Evolutionary conservation across 192 early-diverging fungal species (phyloP), one percentile per base, ranked within the genome.

Genomic region (Phycomyces nitens): DNA sequence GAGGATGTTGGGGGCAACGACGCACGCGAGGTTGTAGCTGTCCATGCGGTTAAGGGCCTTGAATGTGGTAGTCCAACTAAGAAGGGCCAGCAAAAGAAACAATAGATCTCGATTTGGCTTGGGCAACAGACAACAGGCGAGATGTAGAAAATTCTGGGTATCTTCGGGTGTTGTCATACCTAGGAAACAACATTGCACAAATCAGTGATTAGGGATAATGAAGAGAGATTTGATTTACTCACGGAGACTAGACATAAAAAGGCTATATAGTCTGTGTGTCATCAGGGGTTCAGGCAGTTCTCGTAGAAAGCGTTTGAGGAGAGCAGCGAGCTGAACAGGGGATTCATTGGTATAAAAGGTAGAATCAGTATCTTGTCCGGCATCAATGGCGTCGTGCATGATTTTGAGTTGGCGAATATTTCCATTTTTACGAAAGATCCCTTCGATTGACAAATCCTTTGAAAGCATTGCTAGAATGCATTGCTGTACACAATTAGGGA

Each of bases 391-490:
- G 39, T 95, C 94, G 4, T 85, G 81, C 21, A 95, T 64, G n/a
- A 92, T 88, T 60, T 93, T 94, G 41, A 99, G 77, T 16, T 92
- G 79, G 54, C 93, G 75, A 67, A 99, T 95, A 67, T 99, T 99
- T 1, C 97, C 97, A 72, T 98, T 99, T 77, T 98, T 98, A 62
- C 97, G 81, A 79, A 99, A 99, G 12, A 98, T 91, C 3, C 97
- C 97, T 66, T 98, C 96, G 27, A 90, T 85, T 0, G 85, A 80
- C 82, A 99, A 77, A 63, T 87, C 87, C 87, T 79, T 76, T 6
- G 22, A 50, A 40, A 54, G 18, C 15, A 62, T 56, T 50, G 85
- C 83, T 11, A 76, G 70, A 62, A 98, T 83, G 66, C 88, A 88
- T 38, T 80, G 70, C 39, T 97, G 92, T 40, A 98, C 77, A 80